phyloP scores from a whole-genome alignment of 2,329 filamentous ascomycete species.

The Penicillium sp. region DNA sequence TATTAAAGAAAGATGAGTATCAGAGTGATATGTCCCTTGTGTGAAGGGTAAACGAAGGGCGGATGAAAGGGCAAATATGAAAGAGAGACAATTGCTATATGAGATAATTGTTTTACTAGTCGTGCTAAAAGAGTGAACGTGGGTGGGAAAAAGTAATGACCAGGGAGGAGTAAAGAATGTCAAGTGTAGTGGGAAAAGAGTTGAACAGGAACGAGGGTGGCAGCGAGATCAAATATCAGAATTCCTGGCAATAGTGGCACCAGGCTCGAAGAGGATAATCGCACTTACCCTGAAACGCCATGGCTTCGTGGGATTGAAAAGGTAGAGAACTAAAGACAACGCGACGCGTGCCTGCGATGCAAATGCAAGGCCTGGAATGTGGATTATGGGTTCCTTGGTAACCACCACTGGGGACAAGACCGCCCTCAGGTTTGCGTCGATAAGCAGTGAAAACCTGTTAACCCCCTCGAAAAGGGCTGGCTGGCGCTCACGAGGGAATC shows the following conservation, averaged over 20 bases:
- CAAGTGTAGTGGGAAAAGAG: constrained; percentile 20
- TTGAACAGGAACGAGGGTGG: constrained; percentile 25
- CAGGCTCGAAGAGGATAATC: constrained; percentile 24
- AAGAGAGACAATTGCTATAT: constrained; percentile 10
- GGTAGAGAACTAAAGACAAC: constrained; percentile 19
- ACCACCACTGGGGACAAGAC: constrained; percentile 28
- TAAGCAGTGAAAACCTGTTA: constrained; percentile 3
- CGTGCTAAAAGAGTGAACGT: constrained; percentile 16
- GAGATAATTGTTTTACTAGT: constrained; percentile 7
- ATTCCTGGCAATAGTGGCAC: constrained; percentile 26
- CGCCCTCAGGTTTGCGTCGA: constrained; percentile 14
- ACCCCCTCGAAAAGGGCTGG: constrained; percentile 13
- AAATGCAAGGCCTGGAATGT: constrained; percentile 41
- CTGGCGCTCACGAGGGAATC: constrained; percentile 13
- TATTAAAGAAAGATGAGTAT: constrained; percentile 20
- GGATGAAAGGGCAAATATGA: constrained; percentile 16
- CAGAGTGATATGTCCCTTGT: constrained; percentile 9
- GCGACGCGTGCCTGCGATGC: constrained; percentile 35
- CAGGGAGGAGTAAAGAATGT: constrained; percentile 25
- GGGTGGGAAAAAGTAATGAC: constrained; percentile 11
- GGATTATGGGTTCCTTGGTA: constrained; percentile 36
- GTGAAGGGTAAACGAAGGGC: constrained; percentile 17
- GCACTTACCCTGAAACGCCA: constrained; percentile 38
- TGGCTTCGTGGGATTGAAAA: constrained; percentile 27
- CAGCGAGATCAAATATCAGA: constrained; percentile 40